Percentiles rank a stretch among this genome's conserved stretches.
phyloP scores from a whole-genome alignment of 176 grass and related monocot genomes.

The Phyllostachys edulis region DNA sequence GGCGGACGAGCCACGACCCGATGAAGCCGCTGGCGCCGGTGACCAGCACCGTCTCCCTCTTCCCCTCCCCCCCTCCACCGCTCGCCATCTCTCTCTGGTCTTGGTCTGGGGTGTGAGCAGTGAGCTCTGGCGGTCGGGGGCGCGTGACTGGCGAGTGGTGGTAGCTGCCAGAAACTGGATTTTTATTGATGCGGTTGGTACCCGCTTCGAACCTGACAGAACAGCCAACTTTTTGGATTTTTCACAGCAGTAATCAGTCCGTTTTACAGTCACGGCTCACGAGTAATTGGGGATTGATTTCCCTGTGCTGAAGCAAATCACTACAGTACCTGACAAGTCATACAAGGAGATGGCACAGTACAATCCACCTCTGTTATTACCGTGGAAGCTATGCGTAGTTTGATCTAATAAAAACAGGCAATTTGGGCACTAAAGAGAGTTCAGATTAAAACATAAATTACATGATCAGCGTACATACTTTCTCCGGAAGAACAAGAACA shows the following conservation, averaged over 20 bases:
- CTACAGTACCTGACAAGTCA: no score
- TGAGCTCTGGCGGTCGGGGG: not conserved
- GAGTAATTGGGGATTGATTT: not conserved
- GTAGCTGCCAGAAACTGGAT: not conserved
- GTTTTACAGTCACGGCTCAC: not conserved
- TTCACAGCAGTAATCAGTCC: not conserved
- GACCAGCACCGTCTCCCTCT: constrained; percentile 51
- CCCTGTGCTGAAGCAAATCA: no score
- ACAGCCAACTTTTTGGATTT: not conserved
- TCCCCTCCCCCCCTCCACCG: not conserved
- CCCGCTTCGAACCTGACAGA: not conserved
- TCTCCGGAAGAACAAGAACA: no score
- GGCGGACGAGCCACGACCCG: constrained; percentile 62
- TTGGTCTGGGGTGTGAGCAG: not conserved
- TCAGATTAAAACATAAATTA: no score
- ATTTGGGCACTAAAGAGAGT: no score
- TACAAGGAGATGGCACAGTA: no score
- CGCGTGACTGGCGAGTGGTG: not conserved
- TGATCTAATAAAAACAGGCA: no score
- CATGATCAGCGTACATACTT: no score
- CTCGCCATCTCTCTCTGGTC: not conserved
- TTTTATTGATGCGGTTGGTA: not conserved
- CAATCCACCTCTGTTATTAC: no score
- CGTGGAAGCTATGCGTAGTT: no score
- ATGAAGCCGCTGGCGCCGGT: constrained; percentile 96